Conservation (phyloP, 2,329 filamentous ascomycete genomes). For the Cercospora citrullina region DNA sequence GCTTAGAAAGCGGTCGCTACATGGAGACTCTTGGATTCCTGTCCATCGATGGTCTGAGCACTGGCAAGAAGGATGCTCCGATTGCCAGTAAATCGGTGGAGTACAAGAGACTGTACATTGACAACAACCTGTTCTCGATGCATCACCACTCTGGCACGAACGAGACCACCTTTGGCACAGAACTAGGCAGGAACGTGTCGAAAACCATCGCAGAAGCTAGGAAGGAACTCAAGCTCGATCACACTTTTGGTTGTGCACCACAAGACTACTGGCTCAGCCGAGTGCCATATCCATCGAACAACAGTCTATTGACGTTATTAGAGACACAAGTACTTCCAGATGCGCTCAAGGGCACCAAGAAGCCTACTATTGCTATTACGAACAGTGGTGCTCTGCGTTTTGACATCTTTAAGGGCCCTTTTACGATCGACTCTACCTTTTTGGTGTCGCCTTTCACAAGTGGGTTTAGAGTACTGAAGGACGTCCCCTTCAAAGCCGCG, state of each 20-base stretch:
- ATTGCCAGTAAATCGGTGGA: constrained; percentile 47
- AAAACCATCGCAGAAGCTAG: constrained; percentile 69
- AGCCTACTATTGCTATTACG: constrained; percentile 69
- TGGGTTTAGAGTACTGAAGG: constrained; percentile 71
- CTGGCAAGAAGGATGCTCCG: constrained; percentile 38
- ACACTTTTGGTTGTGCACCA: constrained; percentile 79
- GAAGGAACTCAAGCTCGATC: constrained; percentile 68
- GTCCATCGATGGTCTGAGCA: constrained; percentile 70
- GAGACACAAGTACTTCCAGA: constrained; percentile 72
- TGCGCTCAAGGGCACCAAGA: constrained; percentile 40
- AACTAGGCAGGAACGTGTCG: constrained; percentile 71
- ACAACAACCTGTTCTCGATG: constrained; percentile 86
- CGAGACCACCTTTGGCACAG: constrained; percentile 70
- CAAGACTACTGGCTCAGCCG: constrained; percentile 79
- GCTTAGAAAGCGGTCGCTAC: constrained; percentile 83
- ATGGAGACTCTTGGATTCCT: constrained; percentile 95
- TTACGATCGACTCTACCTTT: constrained; percentile 83
- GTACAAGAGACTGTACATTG: constrained; percentile 82
- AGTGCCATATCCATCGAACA: constrained; percentile 67
- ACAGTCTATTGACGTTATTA: constrained; percentile 82
- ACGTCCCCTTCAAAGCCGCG: constrained; percentile 78
- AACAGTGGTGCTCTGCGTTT: constrained; percentile 94
- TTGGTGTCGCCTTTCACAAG: constrained; percentile 87
- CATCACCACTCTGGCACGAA: constrained; percentile 77
- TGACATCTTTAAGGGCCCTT: constrained; percentile 89